These are phyloP conservation scores for Ganoderma sinense DNA, from an alignment of 1,284 basidiomycete genomes.

Conservation along the genomic window DNA sequence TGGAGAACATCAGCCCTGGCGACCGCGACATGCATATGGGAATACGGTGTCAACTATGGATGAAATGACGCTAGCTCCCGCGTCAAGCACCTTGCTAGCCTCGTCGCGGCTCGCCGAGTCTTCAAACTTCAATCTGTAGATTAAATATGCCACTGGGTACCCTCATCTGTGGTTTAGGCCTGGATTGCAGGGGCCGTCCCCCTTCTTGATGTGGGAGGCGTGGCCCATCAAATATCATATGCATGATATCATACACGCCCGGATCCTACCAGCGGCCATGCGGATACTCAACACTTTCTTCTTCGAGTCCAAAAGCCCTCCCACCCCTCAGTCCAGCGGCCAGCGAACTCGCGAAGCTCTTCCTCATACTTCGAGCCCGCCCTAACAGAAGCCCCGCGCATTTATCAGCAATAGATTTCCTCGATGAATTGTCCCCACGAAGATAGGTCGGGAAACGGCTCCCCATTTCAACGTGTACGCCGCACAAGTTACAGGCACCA, in stretches of 20 bases:
- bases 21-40: not conserved
- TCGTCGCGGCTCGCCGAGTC: not conserved
- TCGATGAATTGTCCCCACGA: not conserved
- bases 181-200: not conserved
- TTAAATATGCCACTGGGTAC: not conserved
- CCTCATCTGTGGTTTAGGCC: not conserved
- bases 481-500: not conserved
- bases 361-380: not conserved
- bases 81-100: not conserved
- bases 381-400: not conserved
- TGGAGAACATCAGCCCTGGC: conserved; percentile 1
- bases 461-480: not conserved
- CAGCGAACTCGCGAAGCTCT: not conserved
- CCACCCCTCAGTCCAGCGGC: not conserved
- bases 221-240: not conserved
- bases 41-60: not conserved
- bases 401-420: not conserved
- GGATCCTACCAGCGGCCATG: not conserved
- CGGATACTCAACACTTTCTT: not conserved
- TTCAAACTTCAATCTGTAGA: not conserved
- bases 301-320: not conserved
- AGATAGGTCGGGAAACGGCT: not conserved
- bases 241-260: not conserved
- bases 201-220: not conserved
- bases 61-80: not conserved